Conservation (phyloP, 1,284 basidiomycete genomes). For the Wolfiporia cocos region DNA sequence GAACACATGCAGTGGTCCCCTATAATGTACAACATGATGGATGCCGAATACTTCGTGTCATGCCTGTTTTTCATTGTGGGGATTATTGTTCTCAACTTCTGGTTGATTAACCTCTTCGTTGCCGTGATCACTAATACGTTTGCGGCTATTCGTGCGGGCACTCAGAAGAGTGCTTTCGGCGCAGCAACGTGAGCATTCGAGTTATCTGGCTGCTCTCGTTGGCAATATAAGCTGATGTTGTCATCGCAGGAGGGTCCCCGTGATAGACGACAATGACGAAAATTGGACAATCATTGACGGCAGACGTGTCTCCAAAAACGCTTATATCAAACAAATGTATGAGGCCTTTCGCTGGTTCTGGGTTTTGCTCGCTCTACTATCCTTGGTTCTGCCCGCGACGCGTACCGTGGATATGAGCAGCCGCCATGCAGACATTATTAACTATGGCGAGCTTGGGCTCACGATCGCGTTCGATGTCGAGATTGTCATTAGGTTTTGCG, state of each 20-base stretch:
- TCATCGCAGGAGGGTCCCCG: slow-evolving; percentile 28
- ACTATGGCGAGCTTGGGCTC: slow-evolving; percentile 72
- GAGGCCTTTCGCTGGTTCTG: slow-evolving; percentile 68
- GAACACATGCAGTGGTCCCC: slow-evolving; percentile 51
- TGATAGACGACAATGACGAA: slow-evolving; percentile 50
- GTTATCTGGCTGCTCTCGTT: neutral
- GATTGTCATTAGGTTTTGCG: slow-evolving; percentile 74
- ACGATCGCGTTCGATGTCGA: slow-evolving; percentile 88
- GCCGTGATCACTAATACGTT: slow-evolving; percentile 97
- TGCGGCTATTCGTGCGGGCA: slow-evolving; percentile 83
- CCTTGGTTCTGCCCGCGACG: slow-evolving; percentile 77
- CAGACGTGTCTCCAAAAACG: slow-evolving; percentile 36
- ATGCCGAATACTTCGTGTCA: slow-evolving; percentile 87
- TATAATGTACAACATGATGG: slow-evolving; percentile 90
- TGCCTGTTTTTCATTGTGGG: slow-evolving; percentile 87
- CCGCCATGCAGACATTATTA: slow-evolving; percentile 42
- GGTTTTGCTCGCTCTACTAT: slow-evolving; percentile 71
- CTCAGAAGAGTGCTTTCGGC: slow-evolving; percentile 91
- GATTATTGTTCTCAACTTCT: slow-evolving; percentile 85
- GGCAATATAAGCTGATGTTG: slow-evolving; percentile 23
- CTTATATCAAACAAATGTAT: slow-evolving; percentile 49
- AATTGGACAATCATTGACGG: slow-evolving; percentile 47
- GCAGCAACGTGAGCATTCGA: slow-evolving; percentile 49
- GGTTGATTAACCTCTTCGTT: slow-evolving; percentile 93
- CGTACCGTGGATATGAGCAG: slow-evolving; percentile 52